phyloP scores from a whole-genome alignment of 148 eudicot species.

The Oxyria digyna region DNA sequence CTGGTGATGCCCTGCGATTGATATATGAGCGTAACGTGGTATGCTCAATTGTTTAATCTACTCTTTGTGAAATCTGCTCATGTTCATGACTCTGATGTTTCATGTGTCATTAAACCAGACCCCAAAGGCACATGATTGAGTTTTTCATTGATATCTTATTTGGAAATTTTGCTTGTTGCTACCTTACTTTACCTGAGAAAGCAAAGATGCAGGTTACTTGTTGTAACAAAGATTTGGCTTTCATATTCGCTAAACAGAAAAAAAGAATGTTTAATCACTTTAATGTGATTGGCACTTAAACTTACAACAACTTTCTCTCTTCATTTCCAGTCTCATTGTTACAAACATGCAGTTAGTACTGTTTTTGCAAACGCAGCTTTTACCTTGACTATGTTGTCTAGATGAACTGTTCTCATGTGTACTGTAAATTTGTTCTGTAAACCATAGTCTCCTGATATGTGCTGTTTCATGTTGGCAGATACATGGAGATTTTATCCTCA shows the following conservation, averaged over 20 bases:
- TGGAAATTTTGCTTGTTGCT: neutral
- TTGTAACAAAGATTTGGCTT: neutral
- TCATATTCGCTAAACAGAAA: neutral
- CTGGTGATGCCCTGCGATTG: slow-evolving; percentile 90
- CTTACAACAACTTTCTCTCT: neutral
- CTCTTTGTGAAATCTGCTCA: neutral
- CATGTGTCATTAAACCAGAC: neutral
- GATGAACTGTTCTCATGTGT: neutral
- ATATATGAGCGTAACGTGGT: slow-evolving; percentile 86
- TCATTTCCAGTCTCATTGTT: neutral
- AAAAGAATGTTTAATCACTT: neutral
- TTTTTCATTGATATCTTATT: neutral
- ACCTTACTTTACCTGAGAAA: neutral
- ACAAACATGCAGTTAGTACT: neutral
- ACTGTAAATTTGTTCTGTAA: neutral
- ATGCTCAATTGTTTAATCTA: slow-evolving; percentile 15
- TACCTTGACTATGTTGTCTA: neutral
- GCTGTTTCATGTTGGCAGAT: slow-evolving; percentile 36
- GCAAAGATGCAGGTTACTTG: neutral
- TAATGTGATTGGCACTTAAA: neutral
- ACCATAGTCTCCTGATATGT: neutral
- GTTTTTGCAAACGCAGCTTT: neutral
- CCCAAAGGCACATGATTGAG: neutral
- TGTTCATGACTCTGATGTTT: neutral
- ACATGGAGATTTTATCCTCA: slow-evolving; percentile 81